These are phyloP conservation scores for Chlorella sp. DNA, from an alignment of 139 green algal species.

Conservation along the genomic window DNA sequence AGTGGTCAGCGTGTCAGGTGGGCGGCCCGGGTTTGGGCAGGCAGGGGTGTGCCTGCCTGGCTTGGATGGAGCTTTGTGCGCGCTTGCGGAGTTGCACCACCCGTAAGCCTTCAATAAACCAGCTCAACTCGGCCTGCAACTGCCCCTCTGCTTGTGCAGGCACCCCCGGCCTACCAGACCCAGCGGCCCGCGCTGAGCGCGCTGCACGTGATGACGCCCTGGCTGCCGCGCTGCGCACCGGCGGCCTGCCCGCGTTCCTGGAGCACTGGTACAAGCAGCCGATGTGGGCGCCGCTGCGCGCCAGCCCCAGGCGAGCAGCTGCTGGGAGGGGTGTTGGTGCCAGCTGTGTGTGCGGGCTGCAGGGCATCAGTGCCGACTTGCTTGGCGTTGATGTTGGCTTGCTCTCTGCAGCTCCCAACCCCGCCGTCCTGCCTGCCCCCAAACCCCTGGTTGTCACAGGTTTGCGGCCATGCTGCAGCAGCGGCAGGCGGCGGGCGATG, in stretches of 20 bases:
- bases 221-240: conserved; percentile 41
- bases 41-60: not conserved
- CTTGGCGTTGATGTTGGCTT: not conserved
- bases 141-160: not conserved
- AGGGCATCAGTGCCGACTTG: too few relatives aligned
- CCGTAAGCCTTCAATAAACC: too few relatives aligned
- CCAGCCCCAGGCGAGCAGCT: conserved; percentile 51
- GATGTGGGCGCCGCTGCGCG: conserved; percentile 69
- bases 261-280: conserved; percentile 74
- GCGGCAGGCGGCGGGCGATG: not conserved
- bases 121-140: not conserved
- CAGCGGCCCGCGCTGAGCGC: conserved; percentile 41
- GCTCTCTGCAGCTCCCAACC: not conserved
- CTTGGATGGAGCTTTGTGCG: not conserved
- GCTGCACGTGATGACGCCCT: conserved; percentile 57
- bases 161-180: conserved; percentile 35
- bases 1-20: conserved; percentile 69
- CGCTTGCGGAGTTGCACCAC: not conserved
- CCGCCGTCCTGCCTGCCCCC: not conserved
- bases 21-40: conserved; percentile 32
- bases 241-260: conserved; percentile 64
- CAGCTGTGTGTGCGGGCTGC: not conserved
- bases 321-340: too few relatives aligned
- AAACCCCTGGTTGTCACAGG: not conserved
- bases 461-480: conserved; percentile 50